Percentiles rank a stretch among this genome's conserved stretches.
Evolutionary conservation across 805 yeast genomes (phyloP).

Genomic region (Saturnispora gosingensis): DNA sequence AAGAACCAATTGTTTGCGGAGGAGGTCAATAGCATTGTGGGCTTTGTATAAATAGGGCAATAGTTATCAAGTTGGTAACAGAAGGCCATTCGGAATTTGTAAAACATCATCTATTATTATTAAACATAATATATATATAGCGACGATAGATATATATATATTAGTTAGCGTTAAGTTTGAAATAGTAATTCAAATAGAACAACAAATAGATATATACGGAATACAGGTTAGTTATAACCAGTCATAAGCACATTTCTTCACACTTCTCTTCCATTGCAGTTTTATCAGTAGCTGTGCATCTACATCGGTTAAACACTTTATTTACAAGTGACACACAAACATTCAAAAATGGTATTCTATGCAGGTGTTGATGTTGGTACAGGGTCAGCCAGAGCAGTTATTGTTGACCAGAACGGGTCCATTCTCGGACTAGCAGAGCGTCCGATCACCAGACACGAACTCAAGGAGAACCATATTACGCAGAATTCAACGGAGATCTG

Average conservation of each 20-base stretch:
- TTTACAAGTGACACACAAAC: too few species aligned
- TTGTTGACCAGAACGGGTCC: slow-evolving; percentile 75
- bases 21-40: background rate
- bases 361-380: slow-evolving; percentile 64
- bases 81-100: background rate
- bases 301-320: too few species aligned
- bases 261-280: too few species aligned
- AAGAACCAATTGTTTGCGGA: background rate
- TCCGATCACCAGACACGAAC: slow-evolving; percentile 67
- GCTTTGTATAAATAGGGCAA: background rate
- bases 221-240: too few species aligned
- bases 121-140: too few species aligned
- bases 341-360: slow-evolving; percentile 20
- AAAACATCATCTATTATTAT: background rate
- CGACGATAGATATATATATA: too few species aligned
- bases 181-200: too few species aligned
- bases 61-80: background rate
- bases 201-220: too few species aligned
- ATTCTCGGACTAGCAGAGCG: slow-evolving; percentile 73
- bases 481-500: slow-evolving; percentile 90
- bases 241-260: too few species aligned
- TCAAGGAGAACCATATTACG: slow-evolving; percentile 65
- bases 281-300: too few species aligned
- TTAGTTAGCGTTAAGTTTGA: too few species aligned
- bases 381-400: slow-evolving; percentile 92